A percentile compares a stretch with the other conserved stretches of the same genome.
Evolutionary conservation across 352 stramenopile genomes (phyloP).

Genomic region (Pythium guiyangense): DNA sequence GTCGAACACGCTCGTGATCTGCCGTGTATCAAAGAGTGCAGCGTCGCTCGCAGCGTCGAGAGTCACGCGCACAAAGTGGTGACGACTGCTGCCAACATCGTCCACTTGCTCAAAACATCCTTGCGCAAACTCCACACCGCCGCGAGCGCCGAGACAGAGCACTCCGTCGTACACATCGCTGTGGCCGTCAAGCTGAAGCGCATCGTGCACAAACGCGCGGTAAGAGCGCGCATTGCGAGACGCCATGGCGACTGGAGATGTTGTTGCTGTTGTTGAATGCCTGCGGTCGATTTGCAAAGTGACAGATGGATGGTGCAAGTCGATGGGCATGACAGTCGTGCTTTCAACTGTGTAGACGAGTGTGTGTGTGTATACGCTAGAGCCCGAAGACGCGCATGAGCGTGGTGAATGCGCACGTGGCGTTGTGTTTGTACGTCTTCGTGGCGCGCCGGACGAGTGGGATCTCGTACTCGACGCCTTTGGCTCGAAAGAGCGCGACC

Average conservation of each 20-base stretch:
- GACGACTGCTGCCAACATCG: background rate
- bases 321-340: background rate
- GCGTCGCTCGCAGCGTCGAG: background rate
- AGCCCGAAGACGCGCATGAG: constrained; percentile 46
- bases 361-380: constrained; percentile 3
- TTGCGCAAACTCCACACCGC: constrained; percentile 31
- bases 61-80: background rate
- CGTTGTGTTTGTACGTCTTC: constrained; percentile 61
- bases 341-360: too few relatives aligned
- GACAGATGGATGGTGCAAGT: background rate
- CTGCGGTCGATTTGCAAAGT: background rate
- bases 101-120: constrained; percentile 31
- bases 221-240: constrained; percentile 41
- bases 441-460: constrained; percentile 41
- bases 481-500: constrained; percentile 34
- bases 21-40: constrained; percentile 11
- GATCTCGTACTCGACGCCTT: constrained; percentile 40
- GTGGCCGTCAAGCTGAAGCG: constrained; percentile 24
- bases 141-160: constrained; percentile 34
- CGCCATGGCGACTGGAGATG: constrained; percentile 15
- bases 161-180: constrained; percentile 45
- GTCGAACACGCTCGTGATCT: constrained; percentile 30
- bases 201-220: constrained; percentile 23
- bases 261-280: background rate
- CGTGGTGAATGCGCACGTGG: constrained; percentile 29